A percentile compares a stretch with the other conserved stretches of the same genome.
These are phyloP conservation scores for Fusarium fujikuroi DNA, from an alignment of 2,329 filamentous ascomycete genomes.

Conservation along the genomic window DNA sequence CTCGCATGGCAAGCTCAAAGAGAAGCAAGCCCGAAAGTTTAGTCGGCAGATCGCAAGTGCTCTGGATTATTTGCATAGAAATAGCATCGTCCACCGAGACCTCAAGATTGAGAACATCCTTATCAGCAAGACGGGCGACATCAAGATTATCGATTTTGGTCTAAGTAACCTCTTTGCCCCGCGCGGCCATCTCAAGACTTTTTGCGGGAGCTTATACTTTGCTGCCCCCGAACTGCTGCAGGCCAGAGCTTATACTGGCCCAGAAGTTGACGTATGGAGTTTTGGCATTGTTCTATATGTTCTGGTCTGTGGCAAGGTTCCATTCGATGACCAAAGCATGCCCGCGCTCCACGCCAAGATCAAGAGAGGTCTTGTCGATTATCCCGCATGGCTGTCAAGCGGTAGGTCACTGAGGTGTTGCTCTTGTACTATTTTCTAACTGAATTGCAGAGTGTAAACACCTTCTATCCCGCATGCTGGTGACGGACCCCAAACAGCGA, in stretches of 20 bases:
- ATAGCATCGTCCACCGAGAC: constrained; percentile 97
- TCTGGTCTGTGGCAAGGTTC: constrained; percentile 95
- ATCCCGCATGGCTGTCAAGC: constrained; percentile 89
- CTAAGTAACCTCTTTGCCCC: constrained; percentile 96
- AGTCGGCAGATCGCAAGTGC: constrained; percentile 96
- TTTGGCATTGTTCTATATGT: constrained; percentile 99
- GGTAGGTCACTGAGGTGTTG: constrained; percentile 66
- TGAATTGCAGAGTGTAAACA: constrained; percentile 81
- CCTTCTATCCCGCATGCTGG: constrained; percentile 93
- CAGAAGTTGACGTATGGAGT: constrained; percentile 98
- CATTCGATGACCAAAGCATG: constrained; percentile 99
- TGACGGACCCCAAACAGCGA: constrained; percentile 89
- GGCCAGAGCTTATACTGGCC: constrained; percentile 92
- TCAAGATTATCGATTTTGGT: constrained; percentile 99
- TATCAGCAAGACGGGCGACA: constrained; percentile 98
- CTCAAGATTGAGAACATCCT: constrained; percentile 99
- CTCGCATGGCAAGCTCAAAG: constrained; percentile 95
- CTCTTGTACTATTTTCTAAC: constrained; percentile 49
- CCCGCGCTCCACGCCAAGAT: constrained; percentile 98
- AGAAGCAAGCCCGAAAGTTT: constrained; percentile 98
- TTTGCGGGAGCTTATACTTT: constrained; percentile 97
- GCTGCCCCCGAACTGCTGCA: constrained; percentile 94
- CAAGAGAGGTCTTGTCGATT: constrained; percentile 96
- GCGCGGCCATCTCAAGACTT: constrained; percentile 87
- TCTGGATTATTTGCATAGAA: constrained; percentile 95